Percentiles rank a stretch among this genome's conserved stretches.
These are phyloP conservation scores for Cydonia oblonga DNA, from an alignment of 331 rosid species.

Conservation along the genomic window DNA sequence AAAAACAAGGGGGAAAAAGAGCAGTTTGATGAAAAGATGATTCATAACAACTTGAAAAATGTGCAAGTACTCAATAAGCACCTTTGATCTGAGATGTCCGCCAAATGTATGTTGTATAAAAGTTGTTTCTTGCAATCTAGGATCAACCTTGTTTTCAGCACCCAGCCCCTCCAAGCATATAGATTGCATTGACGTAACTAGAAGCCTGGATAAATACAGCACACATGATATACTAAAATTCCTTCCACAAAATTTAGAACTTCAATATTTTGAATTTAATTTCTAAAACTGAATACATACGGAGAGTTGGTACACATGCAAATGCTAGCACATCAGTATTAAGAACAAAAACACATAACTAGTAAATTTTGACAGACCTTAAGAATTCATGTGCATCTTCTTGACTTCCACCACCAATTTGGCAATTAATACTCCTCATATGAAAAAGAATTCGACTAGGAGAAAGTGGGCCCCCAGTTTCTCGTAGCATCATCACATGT, in stretches of 20 bases:
- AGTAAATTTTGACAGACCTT: conserved; percentile 33
- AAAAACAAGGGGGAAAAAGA: neutral
- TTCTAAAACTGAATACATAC: neutral
- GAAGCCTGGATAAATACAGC: conserved; percentile 46
- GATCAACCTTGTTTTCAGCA: conserved; percentile 70
- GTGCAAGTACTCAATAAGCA: conserved; percentile 6
- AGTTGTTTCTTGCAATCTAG: conserved; percentile 74
- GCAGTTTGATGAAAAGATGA: neutral
- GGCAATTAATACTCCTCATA: conserved; percentile 65
- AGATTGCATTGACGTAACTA: conserved; percentile 81
- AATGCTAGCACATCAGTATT: neutral
- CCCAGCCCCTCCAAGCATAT: conserved; percentile 80
- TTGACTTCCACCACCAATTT: conserved; percentile 83
- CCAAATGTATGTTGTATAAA: conserved; percentile 78
- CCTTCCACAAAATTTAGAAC: neutral
- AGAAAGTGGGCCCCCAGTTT: conserved; percentile 62
- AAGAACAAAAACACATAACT: neutral
- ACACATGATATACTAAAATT: conserved; percentile 6
- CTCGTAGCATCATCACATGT: conserved; percentile 51
- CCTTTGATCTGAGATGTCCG: conserved; percentile 81
- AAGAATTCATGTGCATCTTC: conserved; percentile 86
- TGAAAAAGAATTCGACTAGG: conserved; percentile 71
- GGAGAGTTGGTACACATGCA: conserved; percentile 2
- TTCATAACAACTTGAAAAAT: neutral
- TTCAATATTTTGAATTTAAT: neutral